Base-by-base conservation (phyloP, 106 monocot genomes). In the Platanthera guangdongensis region DNA sequence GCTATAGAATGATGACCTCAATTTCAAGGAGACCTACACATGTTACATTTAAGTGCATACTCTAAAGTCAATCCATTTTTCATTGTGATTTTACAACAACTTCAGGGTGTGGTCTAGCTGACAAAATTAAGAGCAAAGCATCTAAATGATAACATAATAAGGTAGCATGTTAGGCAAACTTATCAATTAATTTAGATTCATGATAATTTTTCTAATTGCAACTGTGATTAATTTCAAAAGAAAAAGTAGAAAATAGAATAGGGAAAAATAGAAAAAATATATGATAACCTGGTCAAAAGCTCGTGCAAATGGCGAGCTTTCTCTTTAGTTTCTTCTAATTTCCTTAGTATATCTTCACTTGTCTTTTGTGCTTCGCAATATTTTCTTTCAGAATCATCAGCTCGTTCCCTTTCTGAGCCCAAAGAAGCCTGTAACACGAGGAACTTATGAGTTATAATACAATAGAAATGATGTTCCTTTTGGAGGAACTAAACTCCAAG, bases 241-340 rank as follows among this genome's bases (percentile, higher is more conserved):
- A 10, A 52, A 22, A 73, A 21, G 4, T 39, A 39, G 1, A 19
- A 6, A 7, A 8, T 25, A 45, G 32, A 14, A 47, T 8, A 52
- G 62, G 50, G 70, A 80, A 48, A 62, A 11, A 21, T 15, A 50
- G 5, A 51, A 21, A 49, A 79, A 54, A 22, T 51, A 22, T 52
- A 60, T 32, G 72, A 11, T 53, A 76, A 99, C 99, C 99, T 99
- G 76, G 45, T 86, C 72, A 99, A 74, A 51, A 83, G 77, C 54
- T 99, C 92, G 47, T 99, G 94, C 74, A 99, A 86, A 65, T 80
- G 74, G 57, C 78, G 89, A 70, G 85, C 78, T 86, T 90, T 90
- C 52, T 75, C 88, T 79, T 94, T 92, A 19, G 82, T 65, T 83
- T 92, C 92, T 55, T 92, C 90, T 46, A 99, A 67, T 69, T 87